Percentiles rank a stretch among this genome's conserved stretches.
Evolutionary conservation across 2,329 filamentous ascomycete species (phyloP).

Genomic region (Sphaerulina populicola): DNA sequence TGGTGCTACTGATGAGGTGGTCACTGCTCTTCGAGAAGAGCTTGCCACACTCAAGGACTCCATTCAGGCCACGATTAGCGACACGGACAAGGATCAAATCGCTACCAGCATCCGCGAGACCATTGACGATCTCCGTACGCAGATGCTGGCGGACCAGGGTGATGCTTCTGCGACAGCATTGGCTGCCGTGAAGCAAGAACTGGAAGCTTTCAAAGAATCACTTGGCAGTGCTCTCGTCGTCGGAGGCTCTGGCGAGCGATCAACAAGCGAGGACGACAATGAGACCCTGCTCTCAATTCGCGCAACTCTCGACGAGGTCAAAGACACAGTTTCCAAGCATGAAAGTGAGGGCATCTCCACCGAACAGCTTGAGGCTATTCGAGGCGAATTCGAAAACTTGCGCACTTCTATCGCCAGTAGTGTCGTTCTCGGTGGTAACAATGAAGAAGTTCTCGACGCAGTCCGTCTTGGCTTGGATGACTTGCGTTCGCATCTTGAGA

Average conservation of each 20-base stretch:
- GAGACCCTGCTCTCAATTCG: conserved; percentile 25
- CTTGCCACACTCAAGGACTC: conserved; percentile 54
- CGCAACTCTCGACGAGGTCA: conserved; percentile 34
- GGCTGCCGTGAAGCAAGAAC: conserved; percentile 37
- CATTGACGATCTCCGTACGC: conserved; percentile 38
- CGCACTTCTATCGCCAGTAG: conserved; percentile 37
- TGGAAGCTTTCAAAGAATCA: conserved; percentile 39
- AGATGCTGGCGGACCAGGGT: conserved; percentile 35
- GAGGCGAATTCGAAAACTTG: conserved; percentile 44
- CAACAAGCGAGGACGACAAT: conserved; percentile 4
- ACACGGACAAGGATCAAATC: conserved; percentile 50
- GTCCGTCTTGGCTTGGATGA: conserved; percentile 45
- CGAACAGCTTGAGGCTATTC: conserved; percentile 47
- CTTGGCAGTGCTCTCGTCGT: conserved; percentile 38
- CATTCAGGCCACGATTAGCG: conserved; percentile 45
- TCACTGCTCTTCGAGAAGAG: conserved; percentile 49
- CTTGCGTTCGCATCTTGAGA: conserved; percentile 42
- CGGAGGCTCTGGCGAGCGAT: conserved; percentile 17
- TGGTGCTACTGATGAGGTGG: conserved; percentile 39
- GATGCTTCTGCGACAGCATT: conserved; percentile 37
- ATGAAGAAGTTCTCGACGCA: conserved; percentile 44
- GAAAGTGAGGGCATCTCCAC: conserved; percentile 33
- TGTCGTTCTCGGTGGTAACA: conserved; percentile 36
- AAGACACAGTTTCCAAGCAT: conserved; percentile 29
- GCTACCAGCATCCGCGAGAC: conserved; percentile 55